A percentile compares a stretch with the other conserved stretches of the same genome.
These are phyloP conservation scores for Leishmania tarentolae DNA, from an alignment of 208 protist species.

Conservation along the genomic window DNA sequence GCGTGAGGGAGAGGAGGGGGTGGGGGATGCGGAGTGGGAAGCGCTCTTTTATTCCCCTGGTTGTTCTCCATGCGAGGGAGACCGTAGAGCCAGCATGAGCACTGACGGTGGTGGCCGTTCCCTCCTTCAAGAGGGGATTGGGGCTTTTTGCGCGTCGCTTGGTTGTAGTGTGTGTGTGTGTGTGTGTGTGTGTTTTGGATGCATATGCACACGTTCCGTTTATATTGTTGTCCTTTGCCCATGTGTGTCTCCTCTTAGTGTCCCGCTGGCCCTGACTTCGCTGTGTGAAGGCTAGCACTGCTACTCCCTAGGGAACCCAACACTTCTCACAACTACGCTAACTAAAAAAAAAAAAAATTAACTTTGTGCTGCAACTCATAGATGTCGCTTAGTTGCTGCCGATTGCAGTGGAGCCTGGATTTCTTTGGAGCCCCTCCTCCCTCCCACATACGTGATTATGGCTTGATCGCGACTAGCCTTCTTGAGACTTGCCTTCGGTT, in stretches of 20 bases:
- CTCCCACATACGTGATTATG: not conserved
- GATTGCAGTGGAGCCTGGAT: not conserved
- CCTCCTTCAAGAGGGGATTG: no score
- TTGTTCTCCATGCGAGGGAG: no score
- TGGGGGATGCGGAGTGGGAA: no score
- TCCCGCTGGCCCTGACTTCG: not conserved
- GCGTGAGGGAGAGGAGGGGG: no score
- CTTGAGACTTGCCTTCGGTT: not conserved
- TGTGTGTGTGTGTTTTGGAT: not conserved
- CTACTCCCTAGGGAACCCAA: not conserved
- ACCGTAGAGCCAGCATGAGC: no score
- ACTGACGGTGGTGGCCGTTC: no score
- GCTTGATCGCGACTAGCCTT: not conserved
- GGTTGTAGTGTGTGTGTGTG: not conserved
- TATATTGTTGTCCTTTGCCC: not conserved
- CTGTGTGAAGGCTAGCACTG: not conserved
- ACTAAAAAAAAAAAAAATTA: not conserved
- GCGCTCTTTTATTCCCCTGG: no score
- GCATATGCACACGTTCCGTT: not conserved
- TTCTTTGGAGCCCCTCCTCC: not conserved
- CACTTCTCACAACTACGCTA: not conserved
- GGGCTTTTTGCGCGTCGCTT: not conserved
- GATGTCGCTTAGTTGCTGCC: not conserved
- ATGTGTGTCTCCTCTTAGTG: not conserved
- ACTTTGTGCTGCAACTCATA: not conserved